Base-by-base conservation (phyloP, 2,329 filamentous ascomycete species). In the Scedosporium minutisporum region DNA sequence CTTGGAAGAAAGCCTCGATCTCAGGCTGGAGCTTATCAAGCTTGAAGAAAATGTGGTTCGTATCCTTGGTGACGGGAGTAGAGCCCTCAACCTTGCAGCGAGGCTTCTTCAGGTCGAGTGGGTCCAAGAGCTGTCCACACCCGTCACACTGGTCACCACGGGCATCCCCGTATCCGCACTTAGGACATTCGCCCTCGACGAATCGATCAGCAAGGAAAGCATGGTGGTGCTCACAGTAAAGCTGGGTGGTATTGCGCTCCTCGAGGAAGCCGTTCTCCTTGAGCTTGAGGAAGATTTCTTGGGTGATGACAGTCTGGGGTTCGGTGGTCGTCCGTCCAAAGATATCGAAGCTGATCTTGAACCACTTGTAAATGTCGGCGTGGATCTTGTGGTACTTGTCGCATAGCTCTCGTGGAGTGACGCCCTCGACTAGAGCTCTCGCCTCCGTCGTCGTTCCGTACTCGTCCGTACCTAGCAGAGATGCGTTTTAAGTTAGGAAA, bases 391-490 rank as follows among this genome's bases (percentile, higher is more conserved):
- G 90, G 80, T 96, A 97, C 78, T 97, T 96, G 76, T 90, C 86
- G 79, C 93, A 97, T 12, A 97, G 85, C 71, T 93, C 84, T 69
- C 89, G 82, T 23, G 93, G 92, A 12, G 88, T 91, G 66, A 92
- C 80, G 14, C 88, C 88, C 73, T 95, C 91, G 73, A 96, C 91
- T 48, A 97, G 85, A 4, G 93, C 93, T 78, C 96, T 96, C 27
- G 93, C 96, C 77, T 97, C 93, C 38, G 93, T 96, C 23, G 93
- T 93, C 12, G 93, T 97, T 63, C 93, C 93, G 75, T 97, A 97
- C 77, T 97, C 91, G 78, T 97, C 93, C 60, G 70, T 65, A 21
- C 60, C 62, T 63, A 63, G 87, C 90, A 58, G 63, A 21, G 16
- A 21, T 48, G 25, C 23, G 61, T 55, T 25, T 6, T n/a, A 44